Evolutionary conservation across 169 alveolate genomes (phyloP).

Genomic region (Cryptosporidium ryanae): DNA sequence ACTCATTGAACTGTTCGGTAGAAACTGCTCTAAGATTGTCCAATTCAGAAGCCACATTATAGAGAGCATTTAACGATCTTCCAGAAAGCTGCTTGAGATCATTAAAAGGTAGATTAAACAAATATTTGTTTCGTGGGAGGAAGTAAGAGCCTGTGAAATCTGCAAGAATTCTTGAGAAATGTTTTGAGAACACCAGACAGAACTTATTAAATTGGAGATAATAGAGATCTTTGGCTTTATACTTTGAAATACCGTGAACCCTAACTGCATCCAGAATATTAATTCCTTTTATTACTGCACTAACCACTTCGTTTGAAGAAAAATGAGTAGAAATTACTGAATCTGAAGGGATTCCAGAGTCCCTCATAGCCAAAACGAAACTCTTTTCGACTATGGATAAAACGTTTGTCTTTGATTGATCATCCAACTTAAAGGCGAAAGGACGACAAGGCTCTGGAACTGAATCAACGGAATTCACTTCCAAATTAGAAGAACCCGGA

Average conservation of each 20-base stretch:
- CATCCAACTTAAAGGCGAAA: neutral
- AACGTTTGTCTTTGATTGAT: neutral
- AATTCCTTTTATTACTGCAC: conserved; percentile 3
- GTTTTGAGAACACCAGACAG: conserved; percentile 15
- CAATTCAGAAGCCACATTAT: neutral
- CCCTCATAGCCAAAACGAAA: neutral
- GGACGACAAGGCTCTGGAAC: neutral
- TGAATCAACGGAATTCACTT: neutral
- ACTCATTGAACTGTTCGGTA: neutral
- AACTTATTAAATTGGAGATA: conserved; percentile 8
- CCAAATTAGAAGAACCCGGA: too few relatives aligned
- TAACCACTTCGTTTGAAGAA: neutral
- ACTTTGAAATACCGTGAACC: conserved; percentile 13
- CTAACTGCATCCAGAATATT: conserved; percentile 66
- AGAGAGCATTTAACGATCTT: neutral
- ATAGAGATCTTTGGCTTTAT: neutral
- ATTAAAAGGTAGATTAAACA: neutral
- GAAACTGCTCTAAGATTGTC: neutral
- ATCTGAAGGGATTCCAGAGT: neutral
- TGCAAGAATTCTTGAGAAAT: conserved; percentile 4
- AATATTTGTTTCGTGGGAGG: neutral
- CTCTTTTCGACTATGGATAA: neutral
- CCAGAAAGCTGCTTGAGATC: conserved; percentile 9
- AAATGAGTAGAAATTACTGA: conserved; percentile 3
- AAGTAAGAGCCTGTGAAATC: neutral